Conservation (phyloP, 352 stramenopile genomes). For the Globisporangium nodosum region DNA sequence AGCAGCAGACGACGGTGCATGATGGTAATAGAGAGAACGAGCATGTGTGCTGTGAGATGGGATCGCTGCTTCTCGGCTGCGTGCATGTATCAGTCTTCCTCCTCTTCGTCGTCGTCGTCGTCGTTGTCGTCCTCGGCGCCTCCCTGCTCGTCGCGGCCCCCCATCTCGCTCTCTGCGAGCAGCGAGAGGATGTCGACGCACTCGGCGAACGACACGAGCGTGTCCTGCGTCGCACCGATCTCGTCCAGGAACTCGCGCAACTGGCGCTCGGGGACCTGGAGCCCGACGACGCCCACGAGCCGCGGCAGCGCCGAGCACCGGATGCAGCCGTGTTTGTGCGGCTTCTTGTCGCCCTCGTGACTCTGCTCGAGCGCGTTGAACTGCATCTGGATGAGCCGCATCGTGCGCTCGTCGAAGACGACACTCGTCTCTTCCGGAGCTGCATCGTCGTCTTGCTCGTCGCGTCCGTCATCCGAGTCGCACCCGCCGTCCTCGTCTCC, state of each 20-base stretch:
- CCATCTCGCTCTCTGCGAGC: conserved; percentile 47
- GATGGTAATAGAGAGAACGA: not conserved
- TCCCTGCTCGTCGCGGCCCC: not conserved
- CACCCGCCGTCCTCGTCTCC: conserved; percentile 10
- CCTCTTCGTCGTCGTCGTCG: conserved; percentile 24
- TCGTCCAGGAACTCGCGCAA: conserved; percentile 59
- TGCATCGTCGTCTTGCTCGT: conserved; percentile 1
- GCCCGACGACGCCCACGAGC: conserved; percentile 37
- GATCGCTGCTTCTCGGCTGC: not conserved
- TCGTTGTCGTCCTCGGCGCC: not conserved
- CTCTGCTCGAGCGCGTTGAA: conserved; percentile 36
- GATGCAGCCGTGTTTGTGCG: conserved; percentile 36
- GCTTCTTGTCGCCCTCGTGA: conserved; percentile 12
- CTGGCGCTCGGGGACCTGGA: conserved; percentile 32
- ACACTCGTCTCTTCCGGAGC: conserved; percentile 22
- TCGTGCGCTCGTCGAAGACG: conserved; percentile 56
- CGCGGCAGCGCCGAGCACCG: conserved; percentile 35
- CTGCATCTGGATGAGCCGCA: conserved; percentile 48
- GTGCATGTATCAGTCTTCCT: conserved; percentile 4
- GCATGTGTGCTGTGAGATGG: too few relatives aligned
- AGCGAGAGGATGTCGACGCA: conserved; percentile 84
- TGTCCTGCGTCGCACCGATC: conserved; percentile 59
- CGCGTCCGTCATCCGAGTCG: conserved; percentile 3
- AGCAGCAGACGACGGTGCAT: not conserved
- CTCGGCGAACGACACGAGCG: conserved; percentile 77